Evolutionary conservation across 257 asterid genomes (phyloP), one percentile per base, ranked within the genome.

Genomic region (Capsicum chinense): DNA sequence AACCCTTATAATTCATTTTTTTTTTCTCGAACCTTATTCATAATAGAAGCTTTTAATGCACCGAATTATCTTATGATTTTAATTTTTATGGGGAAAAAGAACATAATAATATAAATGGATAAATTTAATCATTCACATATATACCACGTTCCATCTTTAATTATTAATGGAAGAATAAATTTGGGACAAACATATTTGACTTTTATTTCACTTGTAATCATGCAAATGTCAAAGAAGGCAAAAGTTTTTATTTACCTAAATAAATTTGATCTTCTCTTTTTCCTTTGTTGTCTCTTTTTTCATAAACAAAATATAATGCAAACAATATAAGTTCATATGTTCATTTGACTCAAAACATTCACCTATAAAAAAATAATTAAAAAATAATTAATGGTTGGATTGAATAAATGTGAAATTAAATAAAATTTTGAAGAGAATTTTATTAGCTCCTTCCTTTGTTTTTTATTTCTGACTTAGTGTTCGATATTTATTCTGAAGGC

Each of bases 141-240:
- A 71, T n/a, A 21, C 64, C 81, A 76, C 15, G 33, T 54, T 76
- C 59, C 59, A 21, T 54, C 47, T 76, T 52, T 76, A 76, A 54
- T 76, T 54, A 76, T 52, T 26, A 76, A 76, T 76, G 48, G 59
- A 9, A 33, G 50, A 74, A 76, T 48, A 76, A 52, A 52, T 52
- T 52, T 76, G 48, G 39, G 64, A 76, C 63, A 76, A 54, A 76
- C 64, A 21, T 21, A 76, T 76, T 66, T 54, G 64, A 26, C 50
- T 52, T 76, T 76, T 50, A 13, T 76, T 54, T 76, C 64, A 76
- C 48, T 76, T 76, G 81, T 19, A 54, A 54, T 76, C 64, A 76
- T 76, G 64, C 64, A 48, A 54, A 26, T 76, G 48, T 52, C 26
- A 26, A 54, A 76, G 63, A 26, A 26, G 26, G 26, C 50, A 76